Evolutionary conservation across 345 rosid genomes (phyloP), one percentile per base, ranked within the genome.

Genomic region (Cardamine chenopodiifolia): DNA sequence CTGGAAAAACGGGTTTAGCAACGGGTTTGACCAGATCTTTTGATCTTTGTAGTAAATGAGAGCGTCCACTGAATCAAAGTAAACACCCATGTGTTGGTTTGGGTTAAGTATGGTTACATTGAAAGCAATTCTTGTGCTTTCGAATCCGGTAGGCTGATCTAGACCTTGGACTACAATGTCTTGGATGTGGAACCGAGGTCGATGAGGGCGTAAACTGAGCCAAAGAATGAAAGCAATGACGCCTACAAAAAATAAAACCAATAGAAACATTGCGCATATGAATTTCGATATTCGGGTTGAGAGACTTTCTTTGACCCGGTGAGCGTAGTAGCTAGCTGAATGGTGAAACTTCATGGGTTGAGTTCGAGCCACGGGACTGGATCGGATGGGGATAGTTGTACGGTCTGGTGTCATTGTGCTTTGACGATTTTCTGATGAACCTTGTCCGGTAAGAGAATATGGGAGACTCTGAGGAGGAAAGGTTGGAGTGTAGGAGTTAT

Each of bases 161-260:
- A 89, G 79, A 34, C 85, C 84, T 6, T 85, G 87, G 60, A 95
- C 59, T 0, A 82, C 82, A 48, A 90, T 90, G 8, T 83, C 83
- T 6, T 68, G 63, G 65, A 92, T 58, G 55, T 74, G 78, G 79
- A 91, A 65, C 62, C 97, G 79, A 8, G 98, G 98, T 7, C 97
- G 80, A 66, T 94, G 97, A 1, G 97, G 98, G 19, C 95, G 96
- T 48, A 94, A 79, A 62, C 95, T 88, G 15, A 94, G 89, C 90
- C 91, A 91, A 18, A 87, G 47, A 23, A 91, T 81, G 81, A 95
- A 92, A 8, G 78, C 75, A 62, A 89, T 72, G 71, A 85, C 31
- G 57, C 90, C 92, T 2, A 50, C 13, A 26, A 86, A 20, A 40
- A 94, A 64, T 3, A 94, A 81, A 49, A 90, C 66, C 48, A 78